These are phyloP conservation scores for Ambrosia artemisiifolia DNA, from an alignment of 129 eudicot species.

Conservation along the genomic window DNA sequence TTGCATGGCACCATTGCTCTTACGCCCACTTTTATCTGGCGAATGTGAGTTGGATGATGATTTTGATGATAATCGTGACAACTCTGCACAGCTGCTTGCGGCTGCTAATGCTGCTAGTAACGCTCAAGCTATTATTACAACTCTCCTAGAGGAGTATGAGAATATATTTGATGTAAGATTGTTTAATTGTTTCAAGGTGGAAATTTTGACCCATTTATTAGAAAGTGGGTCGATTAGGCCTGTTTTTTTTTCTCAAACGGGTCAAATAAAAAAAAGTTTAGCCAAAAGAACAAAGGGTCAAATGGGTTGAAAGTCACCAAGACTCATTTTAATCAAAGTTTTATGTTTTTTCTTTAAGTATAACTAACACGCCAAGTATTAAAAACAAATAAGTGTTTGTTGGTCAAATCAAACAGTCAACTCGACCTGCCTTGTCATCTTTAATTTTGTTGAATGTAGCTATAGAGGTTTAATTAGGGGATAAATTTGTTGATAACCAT, in stretches of 20 bases:
- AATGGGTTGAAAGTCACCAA: conserved; percentile 7
- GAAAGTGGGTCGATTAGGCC: neutral
- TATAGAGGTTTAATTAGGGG: neutral
- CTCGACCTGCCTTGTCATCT: neutral
- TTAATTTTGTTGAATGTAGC: neutral
- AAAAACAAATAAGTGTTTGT: neutral
- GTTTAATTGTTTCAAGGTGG: neutral
- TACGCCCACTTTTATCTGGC: conserved; percentile 97
- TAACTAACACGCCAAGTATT: neutral
- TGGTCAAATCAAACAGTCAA: neutral
- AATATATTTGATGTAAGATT: conserved; percentile 75
- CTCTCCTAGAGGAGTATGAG: conserved; percentile 85
- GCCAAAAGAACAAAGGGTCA: neutral
- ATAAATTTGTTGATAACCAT: neutral
- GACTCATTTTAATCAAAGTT: neutral
- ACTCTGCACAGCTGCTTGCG: conserved; percentile 95
- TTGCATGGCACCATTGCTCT: conserved; percentile 98
- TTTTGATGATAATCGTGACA: conserved; percentile 69
- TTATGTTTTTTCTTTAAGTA: neutral
- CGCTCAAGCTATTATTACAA: conserved; percentile 83
- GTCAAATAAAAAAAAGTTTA: neutral
- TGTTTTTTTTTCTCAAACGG: neutral
- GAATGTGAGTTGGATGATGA: conserved; percentile 94
- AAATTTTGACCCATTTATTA: neutral
- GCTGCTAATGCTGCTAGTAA: conserved; percentile 99